A percentile compares a stretch with the other conserved stretches of the same genome.
Evolutionary conservation across 2,329 filamentous ascomycete genomes (phyloP).

Genomic region (Amylocarpus encephaloides): DNA sequence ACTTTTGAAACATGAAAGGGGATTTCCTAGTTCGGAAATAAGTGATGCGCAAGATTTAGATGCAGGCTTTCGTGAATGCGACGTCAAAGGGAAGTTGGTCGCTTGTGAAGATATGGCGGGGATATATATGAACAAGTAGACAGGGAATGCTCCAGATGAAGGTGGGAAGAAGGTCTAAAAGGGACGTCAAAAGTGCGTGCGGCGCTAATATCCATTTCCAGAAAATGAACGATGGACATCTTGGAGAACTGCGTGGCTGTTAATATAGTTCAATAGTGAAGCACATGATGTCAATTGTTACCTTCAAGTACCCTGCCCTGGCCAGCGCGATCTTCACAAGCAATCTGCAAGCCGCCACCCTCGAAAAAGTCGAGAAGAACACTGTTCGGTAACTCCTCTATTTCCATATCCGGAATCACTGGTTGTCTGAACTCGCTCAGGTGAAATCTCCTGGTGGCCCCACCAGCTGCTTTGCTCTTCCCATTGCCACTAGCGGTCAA

Average conservation of each 20-base stretch:
- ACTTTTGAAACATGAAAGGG: not conserved
- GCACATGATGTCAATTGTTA: conserved; percentile 13
- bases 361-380: conserved; percentile 56
- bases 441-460: conserved; percentile 72
- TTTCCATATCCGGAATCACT: conserved; percentile 79
- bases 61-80: not conserved
- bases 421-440: conserved; percentile 76
- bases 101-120: not conserved
- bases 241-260: conserved; percentile 1
- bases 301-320: conserved; percentile 47
- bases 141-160: not conserved
- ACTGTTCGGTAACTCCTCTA: conserved; percentile 89
- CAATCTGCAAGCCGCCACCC: conserved; percentile 57
- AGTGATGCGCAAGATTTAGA: not conserved
- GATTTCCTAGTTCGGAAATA: not conserved
- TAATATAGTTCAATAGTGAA: not conserved
- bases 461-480: conserved; percentile 43
- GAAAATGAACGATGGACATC: not conserved
- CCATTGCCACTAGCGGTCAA: conserved; percentile 43
- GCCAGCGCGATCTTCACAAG: conserved; percentile 55
- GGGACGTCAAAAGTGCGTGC: too few species aligned
- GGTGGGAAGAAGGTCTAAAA: too few species aligned
- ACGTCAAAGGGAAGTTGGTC: too few species aligned
- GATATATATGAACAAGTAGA: conserved; percentile 4
- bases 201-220: not conserved